A percentile compares a stretch with the other conserved stretches of the same genome.
phyloP scores from a whole-genome alignment of 2,329 filamentous ascomycete species.

The Fusarium palustre region DNA sequence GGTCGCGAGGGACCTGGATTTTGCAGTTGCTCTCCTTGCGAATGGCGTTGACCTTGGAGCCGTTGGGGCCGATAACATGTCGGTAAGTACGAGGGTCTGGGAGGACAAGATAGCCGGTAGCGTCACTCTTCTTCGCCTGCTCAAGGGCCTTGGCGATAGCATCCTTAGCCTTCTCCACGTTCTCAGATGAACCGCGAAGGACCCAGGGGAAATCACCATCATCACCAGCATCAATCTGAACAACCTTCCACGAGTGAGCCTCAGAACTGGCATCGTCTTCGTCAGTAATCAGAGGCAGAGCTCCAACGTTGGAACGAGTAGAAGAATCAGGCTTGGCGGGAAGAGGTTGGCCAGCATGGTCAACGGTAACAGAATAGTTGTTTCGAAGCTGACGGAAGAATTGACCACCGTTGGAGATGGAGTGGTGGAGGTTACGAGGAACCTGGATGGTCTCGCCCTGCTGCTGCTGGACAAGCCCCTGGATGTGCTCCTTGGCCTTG shows the following conservation, averaged over 20 bases:
- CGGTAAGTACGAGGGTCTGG: conserved; percentile 91
- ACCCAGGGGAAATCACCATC: conserved; percentile 89
- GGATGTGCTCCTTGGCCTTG: conserved; percentile 88
- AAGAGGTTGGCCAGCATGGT: conserved; percentile 84
- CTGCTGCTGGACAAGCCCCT: conserved; percentile 82
- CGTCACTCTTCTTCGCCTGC: conserved; percentile 74
- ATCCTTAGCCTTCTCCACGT: conserved; percentile 83
- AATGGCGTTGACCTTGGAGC: conserved; percentile 92
- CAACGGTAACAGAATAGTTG: conserved; percentile 88
- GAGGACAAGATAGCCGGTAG: conserved; percentile 87
- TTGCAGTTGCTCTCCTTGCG: conserved; percentile 92
- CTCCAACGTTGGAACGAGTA: conserved; percentile 67
- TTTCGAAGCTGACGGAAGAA: conserved; percentile 92
- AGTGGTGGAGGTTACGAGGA: conserved; percentile 84
- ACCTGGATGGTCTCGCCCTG: conserved; percentile 89
- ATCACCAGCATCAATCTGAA: conserved; percentile 71
- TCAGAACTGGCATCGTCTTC: conserved; percentile 74
- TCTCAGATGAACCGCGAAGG: conserved; percentile 81
- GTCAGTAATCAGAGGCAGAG: conserved; percentile 93
- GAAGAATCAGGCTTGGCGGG: conserved; percentile 74
- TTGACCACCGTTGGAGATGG: conserved; percentile 86
- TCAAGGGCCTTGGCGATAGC: conserved; percentile 79
- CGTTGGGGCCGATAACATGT: conserved; percentile 88
- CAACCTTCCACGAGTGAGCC: conserved; percentile 84
- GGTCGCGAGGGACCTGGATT: conserved; percentile 90